These are phyloP conservation scores for Nicotiana knightiana DNA, from an alignment of 257 asterid genomes.

Conservation along the genomic window DNA sequence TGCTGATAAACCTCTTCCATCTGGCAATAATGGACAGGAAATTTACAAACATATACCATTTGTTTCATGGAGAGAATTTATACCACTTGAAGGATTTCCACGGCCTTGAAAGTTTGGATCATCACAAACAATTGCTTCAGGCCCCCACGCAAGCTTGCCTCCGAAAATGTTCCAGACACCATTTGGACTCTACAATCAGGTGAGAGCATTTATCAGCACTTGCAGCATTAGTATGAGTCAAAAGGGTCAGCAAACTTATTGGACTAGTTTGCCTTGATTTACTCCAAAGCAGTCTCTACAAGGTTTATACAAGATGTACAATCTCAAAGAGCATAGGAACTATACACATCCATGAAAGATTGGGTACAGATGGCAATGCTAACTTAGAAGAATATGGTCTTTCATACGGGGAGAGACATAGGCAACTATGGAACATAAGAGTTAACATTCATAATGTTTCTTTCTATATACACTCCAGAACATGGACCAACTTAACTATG, in stretches of 20 bases:
- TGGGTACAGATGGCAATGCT: background rate
- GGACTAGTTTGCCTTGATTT: background rate
- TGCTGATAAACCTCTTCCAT: background rate
- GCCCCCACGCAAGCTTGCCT: slow-evolving; percentile 43
- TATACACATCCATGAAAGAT: background rate
- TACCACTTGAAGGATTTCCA: slow-evolving; percentile 44
- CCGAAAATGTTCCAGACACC: slow-evolving; percentile 46
- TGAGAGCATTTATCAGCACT: background rate
- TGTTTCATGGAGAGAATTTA: slow-evolving; percentile 1
- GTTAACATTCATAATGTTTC: too few relatives aligned
- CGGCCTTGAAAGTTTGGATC: slow-evolving; percentile 45
- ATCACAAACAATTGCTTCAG: slow-evolving; percentile 44
- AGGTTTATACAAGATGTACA: background rate
- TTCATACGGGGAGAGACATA: background rate
- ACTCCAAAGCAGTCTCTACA: background rate
- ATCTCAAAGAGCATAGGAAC: slow-evolving; percentile 1
- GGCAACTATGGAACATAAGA: background rate
- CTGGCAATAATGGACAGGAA: background rate
- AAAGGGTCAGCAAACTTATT: background rate
- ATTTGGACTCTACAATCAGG: slow-evolving; percentile 28
- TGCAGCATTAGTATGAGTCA: background rate
- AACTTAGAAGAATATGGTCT: slow-evolving; percentile 3
- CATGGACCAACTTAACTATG: background rate
- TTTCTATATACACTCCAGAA: background rate
- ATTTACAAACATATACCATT: slow-evolving; percentile 2